Percentiles rank a stretch among this genome's conserved stretches.
Conservation (phyloP, 805 yeast genomes). For the Phaffomyces opuntiae region DNA sequence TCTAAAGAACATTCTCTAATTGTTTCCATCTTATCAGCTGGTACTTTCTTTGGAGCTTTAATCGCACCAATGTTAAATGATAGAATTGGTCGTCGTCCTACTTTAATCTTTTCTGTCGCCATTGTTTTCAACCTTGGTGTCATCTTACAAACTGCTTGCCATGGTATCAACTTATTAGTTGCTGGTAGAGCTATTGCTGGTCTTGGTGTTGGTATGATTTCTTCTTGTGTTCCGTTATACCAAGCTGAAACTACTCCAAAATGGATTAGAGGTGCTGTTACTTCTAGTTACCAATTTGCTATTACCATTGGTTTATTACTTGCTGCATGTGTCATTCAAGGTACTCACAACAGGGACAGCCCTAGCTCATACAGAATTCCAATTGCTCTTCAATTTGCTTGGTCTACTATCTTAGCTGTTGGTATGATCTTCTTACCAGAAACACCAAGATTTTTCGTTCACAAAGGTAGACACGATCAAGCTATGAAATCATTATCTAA, state of each 20-base stretch:
- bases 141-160: conserved; percentile 39
- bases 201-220: conserved; percentile 63
- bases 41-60: conserved; percentile 68
- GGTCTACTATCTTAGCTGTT: conserved; percentile 53
- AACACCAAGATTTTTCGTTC: conserved; percentile 65
- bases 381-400: conserved; percentile 61
- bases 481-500: conserved; percentile 51
- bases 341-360: conserved; percentile 45
- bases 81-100: conserved; percentile 45
- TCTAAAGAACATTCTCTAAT: conserved; percentile 50
- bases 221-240: conserved; percentile 68
- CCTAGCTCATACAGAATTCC: conserved; percentile 71
- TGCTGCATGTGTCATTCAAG: conserved; percentile 67
- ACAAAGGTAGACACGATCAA: conserved; percentile 44
- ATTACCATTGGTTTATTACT: conserved; percentile 65
- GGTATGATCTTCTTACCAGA: conserved; percentile 72
- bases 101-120: conserved; percentile 36
- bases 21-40: conserved; percentile 63
- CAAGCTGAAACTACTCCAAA: conserved; percentile 80
- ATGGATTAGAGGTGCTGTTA: conserved; percentile 73
- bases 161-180: conserved; percentile 42
- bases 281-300: conserved; percentile 69
- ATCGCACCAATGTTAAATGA: conserved; percentile 53
- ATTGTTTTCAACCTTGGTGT: conserved; percentile 47
- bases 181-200: conserved; percentile 73